A percentile compares a stretch with the other conserved stretches of the same genome.
Evolutionary conservation across 129 eudicot species (phyloP).

Genomic region (Kitagawia praeruptora): DNA sequence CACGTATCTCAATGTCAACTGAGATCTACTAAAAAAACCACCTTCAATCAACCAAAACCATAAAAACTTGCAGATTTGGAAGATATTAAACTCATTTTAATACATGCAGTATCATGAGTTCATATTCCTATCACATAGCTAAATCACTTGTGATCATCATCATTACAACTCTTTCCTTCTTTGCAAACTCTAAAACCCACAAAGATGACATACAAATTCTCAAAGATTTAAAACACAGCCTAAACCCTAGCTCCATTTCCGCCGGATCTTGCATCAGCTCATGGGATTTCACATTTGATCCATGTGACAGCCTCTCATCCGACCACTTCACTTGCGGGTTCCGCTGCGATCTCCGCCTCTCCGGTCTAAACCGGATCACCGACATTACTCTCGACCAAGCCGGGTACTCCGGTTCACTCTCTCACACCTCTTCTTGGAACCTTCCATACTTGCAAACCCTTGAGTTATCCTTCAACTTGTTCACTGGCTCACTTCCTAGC

Average conservation of each 20-base stretch:
- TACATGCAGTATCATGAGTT: background rate
- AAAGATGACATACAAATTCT: background rate
- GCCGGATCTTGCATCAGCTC: background rate
- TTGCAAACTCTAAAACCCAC: background rate
- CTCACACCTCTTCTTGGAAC: background rate
- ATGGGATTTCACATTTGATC: background rate
- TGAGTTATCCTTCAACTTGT: constrained; percentile 8
- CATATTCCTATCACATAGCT: background rate
- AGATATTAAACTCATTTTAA: background rate
- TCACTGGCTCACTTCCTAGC: background rate
- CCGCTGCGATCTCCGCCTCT: background rate
- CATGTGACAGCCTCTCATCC: background rate
- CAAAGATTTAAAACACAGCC: background rate
- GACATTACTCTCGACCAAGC: background rate
- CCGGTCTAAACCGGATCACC: background rate
- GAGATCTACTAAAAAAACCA: background rate
- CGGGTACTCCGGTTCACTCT: background rate
- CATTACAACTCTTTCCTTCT: background rate
- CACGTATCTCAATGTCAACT: background rate
- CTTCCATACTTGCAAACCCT: background rate
- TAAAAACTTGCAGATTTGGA: background rate
- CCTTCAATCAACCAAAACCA: background rate
- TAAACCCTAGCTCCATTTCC: background rate
- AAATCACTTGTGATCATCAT: background rate
- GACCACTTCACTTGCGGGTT: background rate